Conservation (phyloP, 768 basidiomycete genomes). For the Tulasnella sp. region DNA sequence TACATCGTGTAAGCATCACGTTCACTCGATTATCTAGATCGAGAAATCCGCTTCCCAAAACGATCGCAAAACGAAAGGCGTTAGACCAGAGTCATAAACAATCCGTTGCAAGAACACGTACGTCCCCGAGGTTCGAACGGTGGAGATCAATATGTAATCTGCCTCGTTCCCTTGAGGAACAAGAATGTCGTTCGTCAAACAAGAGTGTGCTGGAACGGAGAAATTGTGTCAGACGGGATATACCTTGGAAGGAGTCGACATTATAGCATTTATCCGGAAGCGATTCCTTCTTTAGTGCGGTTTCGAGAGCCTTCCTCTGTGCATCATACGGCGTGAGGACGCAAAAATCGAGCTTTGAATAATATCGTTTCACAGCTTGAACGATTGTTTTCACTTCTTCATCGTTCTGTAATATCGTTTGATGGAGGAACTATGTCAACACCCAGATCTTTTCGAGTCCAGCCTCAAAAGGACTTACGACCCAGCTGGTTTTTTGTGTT, state of each 20-base stretch:
- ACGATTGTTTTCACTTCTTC: constrained; percentile 46
- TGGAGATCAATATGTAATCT: constrained; percentile 60
- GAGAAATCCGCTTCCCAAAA: constrained; percentile 48
- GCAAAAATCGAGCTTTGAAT: constrained; percentile 39
- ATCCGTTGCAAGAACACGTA: too few relatives aligned
- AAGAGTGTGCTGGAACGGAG: constrained; percentile 2
- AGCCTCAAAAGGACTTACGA: constrained; percentile 25
- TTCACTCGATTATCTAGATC: constrained; percentile 56
- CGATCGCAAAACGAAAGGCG: too few relatives aligned
- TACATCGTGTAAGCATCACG: constrained; percentile 81
- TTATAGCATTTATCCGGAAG: constrained; percentile 56
- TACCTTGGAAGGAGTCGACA: constrained; percentile 74
- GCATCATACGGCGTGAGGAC: constrained; percentile 78
- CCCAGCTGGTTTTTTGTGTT: constrained; percentile 34
- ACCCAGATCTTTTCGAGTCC: too few relatives aligned
- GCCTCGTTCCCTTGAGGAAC: constrained; percentile 61
- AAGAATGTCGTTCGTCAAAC: not conserved
- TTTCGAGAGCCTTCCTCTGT: constrained; percentile 52
- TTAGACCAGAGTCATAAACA: too few relatives aligned
- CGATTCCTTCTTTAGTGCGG: constrained; percentile 36
- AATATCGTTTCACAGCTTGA: constrained; percentile 45
- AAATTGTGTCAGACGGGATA: constrained; percentile 10
- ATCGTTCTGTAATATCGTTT: not conserved
- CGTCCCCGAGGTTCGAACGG: constrained; percentile 42
- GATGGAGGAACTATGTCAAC: not conserved